Conservation (phyloP, 1,284 basidiomycete species). For the Hypsizygus ulmarius region DNA sequence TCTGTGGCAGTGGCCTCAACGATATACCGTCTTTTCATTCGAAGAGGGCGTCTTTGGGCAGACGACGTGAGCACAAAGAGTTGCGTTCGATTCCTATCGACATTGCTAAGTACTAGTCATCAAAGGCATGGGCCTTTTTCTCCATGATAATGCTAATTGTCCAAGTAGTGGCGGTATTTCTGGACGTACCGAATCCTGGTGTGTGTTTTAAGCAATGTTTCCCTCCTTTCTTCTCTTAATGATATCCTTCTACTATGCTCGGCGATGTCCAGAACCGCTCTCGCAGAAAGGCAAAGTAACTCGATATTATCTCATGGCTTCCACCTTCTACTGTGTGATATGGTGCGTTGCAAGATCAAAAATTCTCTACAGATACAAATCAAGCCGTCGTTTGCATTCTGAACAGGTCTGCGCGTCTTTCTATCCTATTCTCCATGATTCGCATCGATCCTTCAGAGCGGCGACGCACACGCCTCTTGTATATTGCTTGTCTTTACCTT, state of each 20-base stretch:
- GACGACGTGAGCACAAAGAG: constrained; percentile 40
- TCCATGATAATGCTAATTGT: constrained; percentile 22
- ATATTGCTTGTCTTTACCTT: constrained; percentile 30
- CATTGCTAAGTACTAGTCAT: not conserved
- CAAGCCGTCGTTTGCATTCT: not conserved
- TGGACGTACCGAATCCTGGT: constrained; percentile 28
- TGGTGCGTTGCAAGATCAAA: constrained; percentile 29
- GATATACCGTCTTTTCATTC: constrained; percentile 31
- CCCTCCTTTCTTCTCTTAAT: too few relatives aligned
- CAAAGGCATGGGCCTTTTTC: constrained; percentile 23
- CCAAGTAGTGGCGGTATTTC: constrained; percentile 29
- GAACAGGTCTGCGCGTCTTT: constrained; percentile 37
- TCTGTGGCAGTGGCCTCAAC: constrained; percentile 31
- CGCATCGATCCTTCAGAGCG: constrained; percentile 36
- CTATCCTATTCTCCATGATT: constrained; percentile 45
- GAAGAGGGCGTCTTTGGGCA: constrained; percentile 33
- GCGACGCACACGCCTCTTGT: constrained; percentile 25
- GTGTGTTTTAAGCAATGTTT: not conserved
- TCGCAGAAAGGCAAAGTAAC: constrained; percentile 28
- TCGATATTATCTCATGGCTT: constrained; percentile 42
- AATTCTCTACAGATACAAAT: not conserved
- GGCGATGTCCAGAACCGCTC: constrained; percentile 15
- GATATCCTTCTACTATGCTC: too few relatives aligned
- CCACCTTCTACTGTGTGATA: constrained; percentile 38
- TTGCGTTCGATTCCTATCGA: constrained; percentile 11